A percentile compares a stretch with the other conserved stretches of the same genome.
Evolutionary conservation across 306 rosid genomes (phyloP).

Genomic region (Dalbergia cultrata): DNA sequence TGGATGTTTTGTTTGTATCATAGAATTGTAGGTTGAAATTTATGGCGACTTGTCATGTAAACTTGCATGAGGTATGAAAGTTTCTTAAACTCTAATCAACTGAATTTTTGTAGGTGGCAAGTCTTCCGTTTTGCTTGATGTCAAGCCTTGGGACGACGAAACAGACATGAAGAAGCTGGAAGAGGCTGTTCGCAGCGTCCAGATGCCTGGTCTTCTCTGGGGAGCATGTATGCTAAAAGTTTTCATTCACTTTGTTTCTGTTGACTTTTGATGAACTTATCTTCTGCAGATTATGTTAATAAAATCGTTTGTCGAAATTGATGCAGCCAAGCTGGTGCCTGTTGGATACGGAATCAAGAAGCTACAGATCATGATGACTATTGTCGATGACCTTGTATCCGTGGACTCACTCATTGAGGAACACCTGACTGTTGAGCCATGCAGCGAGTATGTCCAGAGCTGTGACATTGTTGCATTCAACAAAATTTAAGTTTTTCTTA

Average conservation of each 20-base stretch:
- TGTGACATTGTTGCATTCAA: conserved; percentile 96
- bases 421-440: conserved; percentile 73
- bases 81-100: conserved; percentile 3
- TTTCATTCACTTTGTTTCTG: neutral
- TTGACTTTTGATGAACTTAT: neutral
- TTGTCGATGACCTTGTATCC: conserved; percentile 87
- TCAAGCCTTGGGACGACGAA: conserved; percentile 98
- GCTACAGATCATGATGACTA: conserved; percentile 85
- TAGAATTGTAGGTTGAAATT: conserved; percentile 6
- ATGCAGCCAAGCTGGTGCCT: conserved; percentile 78
- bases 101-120: conserved; percentile 72
- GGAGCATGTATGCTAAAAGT: conserved; percentile 80
- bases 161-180: conserved; percentile 96
- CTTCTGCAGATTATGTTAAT: neutral
- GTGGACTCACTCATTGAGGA: conserved; percentile 84
- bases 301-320: conserved; percentile 30
- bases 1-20: neutral
- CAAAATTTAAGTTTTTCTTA: conserved; percentile 67
- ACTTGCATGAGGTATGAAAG: neutral
- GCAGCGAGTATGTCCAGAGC: conserved; percentile 79
- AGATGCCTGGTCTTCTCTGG: conserved; percentile 84
- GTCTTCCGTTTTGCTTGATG: conserved; percentile 86
- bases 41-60: neutral
- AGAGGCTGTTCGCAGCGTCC: conserved; percentile 81
- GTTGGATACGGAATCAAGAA: conserved; percentile 96